Percentiles rank a stretch among this genome's conserved stretches.
phyloP scores from a whole-genome alignment of 129 eudicot genomes.

The Flaveria bidentis region DNA sequence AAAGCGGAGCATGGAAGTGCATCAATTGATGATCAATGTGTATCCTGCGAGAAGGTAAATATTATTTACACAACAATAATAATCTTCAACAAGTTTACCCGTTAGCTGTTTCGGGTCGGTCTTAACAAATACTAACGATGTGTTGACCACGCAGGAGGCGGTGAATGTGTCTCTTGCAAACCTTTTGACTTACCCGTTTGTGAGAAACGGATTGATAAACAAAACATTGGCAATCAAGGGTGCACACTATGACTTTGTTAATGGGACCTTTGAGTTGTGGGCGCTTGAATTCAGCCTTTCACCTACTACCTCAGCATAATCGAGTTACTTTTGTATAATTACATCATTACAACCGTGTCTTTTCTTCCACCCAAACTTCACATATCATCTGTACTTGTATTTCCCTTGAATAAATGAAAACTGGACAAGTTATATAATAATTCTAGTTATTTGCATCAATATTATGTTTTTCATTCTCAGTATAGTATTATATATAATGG shows the following conservation, averaged over 20 bases:
- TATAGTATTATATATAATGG: neutral
- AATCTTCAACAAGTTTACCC: neutral
- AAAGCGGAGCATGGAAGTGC: slow-evolving; percentile 40
- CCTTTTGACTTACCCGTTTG: slow-evolving; percentile 80
- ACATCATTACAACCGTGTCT: slow-evolving; percentile 9
- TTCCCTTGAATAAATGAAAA: slow-evolving; percentile 16
- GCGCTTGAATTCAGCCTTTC: slow-evolving; percentile 80
- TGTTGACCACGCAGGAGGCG: slow-evolving; percentile 63
- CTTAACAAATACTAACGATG: neutral
- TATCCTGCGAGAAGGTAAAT: slow-evolving; percentile 67
- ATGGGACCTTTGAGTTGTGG: slow-evolving; percentile 92
- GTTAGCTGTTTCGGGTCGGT: neutral
- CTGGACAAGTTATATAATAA: neutral
- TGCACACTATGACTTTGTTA: slow-evolving; percentile 87
- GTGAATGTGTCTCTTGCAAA: slow-evolving; percentile 89
- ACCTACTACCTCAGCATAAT: slow-evolving; percentile 76
- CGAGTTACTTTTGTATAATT: slow-evolving; percentile 26
- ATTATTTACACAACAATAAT: neutral
- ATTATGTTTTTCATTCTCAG: slow-evolving; percentile 18
- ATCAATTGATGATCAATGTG: slow-evolving; percentile 60
- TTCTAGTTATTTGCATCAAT: slow-evolving; percentile 18
- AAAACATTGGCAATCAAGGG: slow-evolving; percentile 88
- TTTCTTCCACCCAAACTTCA: slow-evolving; percentile 21
- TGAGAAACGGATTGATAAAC: slow-evolving; percentile 79
- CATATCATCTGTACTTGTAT: slow-evolving; percentile 28